These are phyloP conservation scores for Plantago ovata DNA, from an alignment of 257 asterid genomes.

Conservation along the genomic window DNA sequence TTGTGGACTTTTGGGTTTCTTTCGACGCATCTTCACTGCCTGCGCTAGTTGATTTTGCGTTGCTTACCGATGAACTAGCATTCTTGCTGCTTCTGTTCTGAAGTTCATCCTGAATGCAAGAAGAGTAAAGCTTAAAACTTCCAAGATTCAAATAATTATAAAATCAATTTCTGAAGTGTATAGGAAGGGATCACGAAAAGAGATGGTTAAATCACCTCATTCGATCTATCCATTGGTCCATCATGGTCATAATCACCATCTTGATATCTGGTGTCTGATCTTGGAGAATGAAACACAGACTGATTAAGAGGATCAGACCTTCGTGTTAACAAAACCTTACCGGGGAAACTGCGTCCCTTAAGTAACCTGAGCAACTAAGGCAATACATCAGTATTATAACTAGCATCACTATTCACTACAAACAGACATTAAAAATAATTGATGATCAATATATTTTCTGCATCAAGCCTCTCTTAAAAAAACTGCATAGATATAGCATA, in stretches of 20 bases:
- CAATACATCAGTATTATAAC: not conserved
- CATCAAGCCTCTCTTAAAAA: too few relatives aligned
- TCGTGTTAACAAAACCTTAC: constrained; percentile 75
- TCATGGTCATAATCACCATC: constrained; percentile 43
- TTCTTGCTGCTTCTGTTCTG: constrained; percentile 46
- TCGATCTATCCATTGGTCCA: constrained; percentile 40
- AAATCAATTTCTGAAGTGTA: constrained; percentile 7
- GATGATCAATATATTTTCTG: too few relatives aligned
- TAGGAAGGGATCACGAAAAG: not conserved
- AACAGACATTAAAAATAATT: too few relatives aligned
- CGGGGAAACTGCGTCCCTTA: constrained; percentile 97
- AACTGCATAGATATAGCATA: too few relatives aligned
- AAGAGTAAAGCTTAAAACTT: too few relatives aligned
- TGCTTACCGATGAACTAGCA: constrained; percentile 49
- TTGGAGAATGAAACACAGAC: constrained; percentile 56
- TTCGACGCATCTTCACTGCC: constrained; percentile 43
- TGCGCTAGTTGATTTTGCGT: constrained; percentile 34
- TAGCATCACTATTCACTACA: too few relatives aligned
- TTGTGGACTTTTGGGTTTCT: constrained; percentile 50
- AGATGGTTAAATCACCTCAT: constrained; percentile 42
- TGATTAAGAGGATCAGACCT: constrained; percentile 64
- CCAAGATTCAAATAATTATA: not conserved
- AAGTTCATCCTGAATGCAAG: constrained; percentile 50
- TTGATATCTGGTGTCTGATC: constrained; percentile 37
- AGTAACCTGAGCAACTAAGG: constrained; percentile 54